A percentile compares a stretch with the other conserved stretches of the same genome.
Conservation (phyloP, 257 asterid species). For the Solanum appendiculatum region DNA sequence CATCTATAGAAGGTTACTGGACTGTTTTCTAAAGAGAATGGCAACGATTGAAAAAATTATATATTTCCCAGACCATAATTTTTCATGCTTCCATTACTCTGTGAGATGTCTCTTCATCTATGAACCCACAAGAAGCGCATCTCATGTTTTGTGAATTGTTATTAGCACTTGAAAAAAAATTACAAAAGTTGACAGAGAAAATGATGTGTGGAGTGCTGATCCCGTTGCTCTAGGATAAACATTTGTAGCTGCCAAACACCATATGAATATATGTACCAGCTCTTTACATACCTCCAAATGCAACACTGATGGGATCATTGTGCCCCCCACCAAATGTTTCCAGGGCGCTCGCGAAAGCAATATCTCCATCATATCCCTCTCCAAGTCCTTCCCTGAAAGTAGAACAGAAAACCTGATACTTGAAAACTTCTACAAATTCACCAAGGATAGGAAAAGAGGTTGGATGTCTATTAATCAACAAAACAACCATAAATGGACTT, state of each 20-base stretch:
- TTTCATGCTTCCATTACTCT: not conserved
- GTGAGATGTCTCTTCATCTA: not conserved
- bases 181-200: not conserved
- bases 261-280: not conserved
- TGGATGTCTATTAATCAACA: not conserved
- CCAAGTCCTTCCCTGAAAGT: conserved; percentile 93
- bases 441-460: not conserved
- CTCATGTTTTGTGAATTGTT: not conserved
- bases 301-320: conserved; percentile 97
- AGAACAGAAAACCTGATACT: conserved; percentile 8
- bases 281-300: conserved; percentile 73
- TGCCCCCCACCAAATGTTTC: conserved; percentile 99
- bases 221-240: not conserved
- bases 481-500: not conserved
- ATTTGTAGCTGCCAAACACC: not conserved
- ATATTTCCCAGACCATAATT: not conserved
- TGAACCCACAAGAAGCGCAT: not conserved
- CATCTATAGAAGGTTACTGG: not conserved
- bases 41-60: not conserved
- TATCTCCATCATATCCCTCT: conserved; percentile 97
- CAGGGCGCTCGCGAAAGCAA: conserved; percentile 89
- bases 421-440: not conserved
- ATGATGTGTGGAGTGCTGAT: not conserved
- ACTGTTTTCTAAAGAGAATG: not conserved
- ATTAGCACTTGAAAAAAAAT: not conserved